phyloP scores from a whole-genome alignment of 2,329 filamentous ascomycete genomes.

The Gaeumannomyces tritici region DNA sequence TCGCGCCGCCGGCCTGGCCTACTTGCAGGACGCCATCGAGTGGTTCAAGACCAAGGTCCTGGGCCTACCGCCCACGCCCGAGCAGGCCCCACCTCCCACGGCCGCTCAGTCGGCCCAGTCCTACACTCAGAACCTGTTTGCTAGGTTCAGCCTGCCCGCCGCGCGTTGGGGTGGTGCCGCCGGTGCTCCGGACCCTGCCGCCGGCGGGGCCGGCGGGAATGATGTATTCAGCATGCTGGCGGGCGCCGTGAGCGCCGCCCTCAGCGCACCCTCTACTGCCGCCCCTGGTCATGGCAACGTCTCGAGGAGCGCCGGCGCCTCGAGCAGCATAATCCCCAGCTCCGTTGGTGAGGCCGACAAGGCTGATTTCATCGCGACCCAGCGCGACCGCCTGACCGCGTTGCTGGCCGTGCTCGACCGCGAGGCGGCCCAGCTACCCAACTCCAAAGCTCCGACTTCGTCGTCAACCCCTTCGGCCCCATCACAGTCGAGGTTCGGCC shows the following conservation, averaged over 20 bases:
- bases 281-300: slow-evolving; percentile 15
- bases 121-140: slow-evolving; percentile 76
- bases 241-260: slow-evolving; percentile 58
- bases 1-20: slow-evolving; percentile 66
- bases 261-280: slow-evolving; percentile 27
- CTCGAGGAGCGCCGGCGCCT: slow-evolving; percentile 21
- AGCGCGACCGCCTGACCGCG: slow-evolving; percentile 67
- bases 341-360: slow-evolving; percentile 58
- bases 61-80: slow-evolving; percentile 55
- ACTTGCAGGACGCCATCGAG: slow-evolving; percentile 63
- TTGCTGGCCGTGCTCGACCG: slow-evolving; percentile 70
- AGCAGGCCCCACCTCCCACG: slow-evolving; percentile 28
- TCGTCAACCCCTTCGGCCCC: not conserved
- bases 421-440: slow-evolving; percentile 55
- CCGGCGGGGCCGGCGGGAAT: slow-evolving; percentile 3
- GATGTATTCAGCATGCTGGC: slow-evolving; percentile 60
- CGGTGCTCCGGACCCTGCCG: slow-evolving; percentile 5
- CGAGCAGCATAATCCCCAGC: slow-evolving; percentile 60
- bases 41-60: slow-evolving; percentile 66
- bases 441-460: not conserved
- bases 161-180: slow-evolving; percentile 42
- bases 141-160: slow-evolving; percentile 74
- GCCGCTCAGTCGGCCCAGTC: slow-evolving; percentile 28
- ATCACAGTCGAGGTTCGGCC: not conserved
- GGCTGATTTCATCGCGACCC: slow-evolving; percentile 64